A percentile compares a stretch with the other conserved stretches of the same genome.
Evolutionary conservation across 352 stramenopile species (phyloP).

Genomic region (Phytophthora sp.): DNA sequence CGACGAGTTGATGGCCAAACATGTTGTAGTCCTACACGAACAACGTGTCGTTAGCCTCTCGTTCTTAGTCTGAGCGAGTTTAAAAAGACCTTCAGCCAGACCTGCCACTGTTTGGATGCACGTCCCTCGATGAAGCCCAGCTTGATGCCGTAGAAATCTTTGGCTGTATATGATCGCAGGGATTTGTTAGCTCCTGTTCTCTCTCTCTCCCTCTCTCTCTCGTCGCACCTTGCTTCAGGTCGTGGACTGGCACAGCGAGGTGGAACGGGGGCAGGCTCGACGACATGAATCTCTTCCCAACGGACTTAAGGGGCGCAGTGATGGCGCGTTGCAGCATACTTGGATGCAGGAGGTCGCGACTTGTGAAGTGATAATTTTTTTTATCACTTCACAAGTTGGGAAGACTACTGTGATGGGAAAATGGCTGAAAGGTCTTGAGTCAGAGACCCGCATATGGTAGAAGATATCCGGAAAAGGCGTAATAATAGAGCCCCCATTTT

Average conservation of each 20-base stretch:
- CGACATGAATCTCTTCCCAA: slow-evolving; percentile 35
- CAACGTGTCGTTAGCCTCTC: slow-evolving; percentile 29
- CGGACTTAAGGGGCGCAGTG: slow-evolving; percentile 16
- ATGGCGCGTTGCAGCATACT: slow-evolving; percentile 39
- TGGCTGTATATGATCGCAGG: slow-evolving; percentile 54
- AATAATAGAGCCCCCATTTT: too few relatives aligned
- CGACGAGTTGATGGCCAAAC: slow-evolving; percentile 87
- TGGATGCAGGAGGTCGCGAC: slow-evolving; percentile 1
- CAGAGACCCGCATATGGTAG: too few relatives aligned
- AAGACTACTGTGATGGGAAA: slow-evolving; percentile 26
- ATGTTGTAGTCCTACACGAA: slow-evolving; percentile 91
- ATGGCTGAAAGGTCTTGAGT: not conserved
- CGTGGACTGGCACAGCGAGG: slow-evolving; percentile 95
- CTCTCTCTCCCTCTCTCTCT: slow-evolving; percentile 4
- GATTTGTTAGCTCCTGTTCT: not conserved
- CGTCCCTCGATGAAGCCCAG: slow-evolving; percentile 93
- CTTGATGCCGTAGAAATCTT: slow-evolving; percentile 93
- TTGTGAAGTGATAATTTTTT: slow-evolving; percentile 23
- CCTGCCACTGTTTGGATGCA: slow-evolving; percentile 94
- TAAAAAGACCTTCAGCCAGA: slow-evolving; percentile 8
- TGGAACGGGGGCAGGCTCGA: slow-evolving; percentile 80
- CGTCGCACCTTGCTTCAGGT: slow-evolving; percentile 75
- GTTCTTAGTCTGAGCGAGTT: too few relatives aligned
- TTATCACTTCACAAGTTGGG: slow-evolving; percentile 21
- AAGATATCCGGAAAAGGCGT: too few relatives aligned